Evolutionary conservation across 768 basidiomycete species (phyloP).

Genomic region (Atractiella rhizophila): DNA sequence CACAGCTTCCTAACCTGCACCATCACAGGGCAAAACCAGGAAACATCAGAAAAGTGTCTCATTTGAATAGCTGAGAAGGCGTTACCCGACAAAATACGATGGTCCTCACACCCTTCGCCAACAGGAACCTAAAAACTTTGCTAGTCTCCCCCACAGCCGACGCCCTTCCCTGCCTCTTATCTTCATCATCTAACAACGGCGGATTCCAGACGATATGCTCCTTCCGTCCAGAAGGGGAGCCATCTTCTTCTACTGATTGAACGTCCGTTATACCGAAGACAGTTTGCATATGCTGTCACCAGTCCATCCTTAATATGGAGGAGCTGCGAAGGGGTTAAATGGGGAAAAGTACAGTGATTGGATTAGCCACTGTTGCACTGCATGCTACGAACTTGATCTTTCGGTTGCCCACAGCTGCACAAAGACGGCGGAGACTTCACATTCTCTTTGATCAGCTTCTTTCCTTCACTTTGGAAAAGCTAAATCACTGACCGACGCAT

Average conservation of each 20-base stretch:
- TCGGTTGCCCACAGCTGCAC: slow-evolving; percentile 14
- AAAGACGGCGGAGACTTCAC: slow-evolving; percentile 10
- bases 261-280: slow-evolving; percentile 49
- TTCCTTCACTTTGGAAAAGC: not conserved
- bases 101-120: slow-evolving; percentile 52
- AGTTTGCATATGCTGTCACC: slow-evolving; percentile 37
- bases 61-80: not conserved
- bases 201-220: slow-evolving; percentile 60
- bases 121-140: slow-evolving; percentile 45
- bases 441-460: not conserved
- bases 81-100: slow-evolving; percentile 75
- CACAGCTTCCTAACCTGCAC: slow-evolving; percentile 50
- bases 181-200: slow-evolving; percentile 31
- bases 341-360: slow-evolving; percentile 21
- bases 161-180: slow-evolving; percentile 31
- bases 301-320: not conserved
- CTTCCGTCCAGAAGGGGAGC: slow-evolving; percentile 54
- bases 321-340: no score
- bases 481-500: slow-evolving; percentile 40
- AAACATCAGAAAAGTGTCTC: not conserved
- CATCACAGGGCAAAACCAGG: not conserved
- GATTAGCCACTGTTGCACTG: slow-evolving; percentile 63
- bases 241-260: slow-evolving; percentile 47
- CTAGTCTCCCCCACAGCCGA: slow-evolving; percentile 45
- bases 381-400: slow-evolving; percentile 42